Conservation (phyloP, 768 basidiomycete genomes). For the Crassisporium funariophilum region DNA sequence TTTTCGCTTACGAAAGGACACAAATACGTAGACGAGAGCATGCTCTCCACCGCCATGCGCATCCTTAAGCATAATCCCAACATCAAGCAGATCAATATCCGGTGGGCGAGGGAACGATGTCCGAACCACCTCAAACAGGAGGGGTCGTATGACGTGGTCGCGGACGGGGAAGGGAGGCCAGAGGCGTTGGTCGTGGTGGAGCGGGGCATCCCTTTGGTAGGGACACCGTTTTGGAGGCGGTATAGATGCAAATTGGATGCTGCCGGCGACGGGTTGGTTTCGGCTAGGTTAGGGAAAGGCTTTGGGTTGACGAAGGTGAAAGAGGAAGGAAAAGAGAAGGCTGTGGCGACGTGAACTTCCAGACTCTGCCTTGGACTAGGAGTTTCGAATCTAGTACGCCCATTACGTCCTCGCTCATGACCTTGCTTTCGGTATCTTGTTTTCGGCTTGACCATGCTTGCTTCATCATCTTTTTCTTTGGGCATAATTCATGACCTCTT, state of each 20-base stretch:
- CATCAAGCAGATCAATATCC: conserved; percentile 44
- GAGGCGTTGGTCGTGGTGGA: conserved; percentile 34
- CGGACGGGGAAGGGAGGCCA: conserved; percentile 23
- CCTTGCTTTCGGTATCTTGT: no score
- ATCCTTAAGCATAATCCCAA: conserved; percentile 35
- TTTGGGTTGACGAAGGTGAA: neutral
- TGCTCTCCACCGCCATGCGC: conserved; percentile 43
- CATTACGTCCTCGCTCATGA: no score
- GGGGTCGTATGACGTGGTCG: conserved; percentile 41
- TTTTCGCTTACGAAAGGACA: conserved; percentile 54
- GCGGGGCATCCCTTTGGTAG: conserved; percentile 44
- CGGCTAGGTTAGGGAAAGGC: neutral
- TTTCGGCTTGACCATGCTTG: no score
- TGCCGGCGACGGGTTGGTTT: conserved; percentile 9
- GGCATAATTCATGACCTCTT: no score
- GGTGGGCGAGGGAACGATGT: conserved; percentile 51
- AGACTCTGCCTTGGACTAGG: neutral
- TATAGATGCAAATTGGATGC: conserved; percentile 23
- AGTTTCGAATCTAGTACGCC: neutral
- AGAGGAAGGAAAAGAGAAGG: neutral
- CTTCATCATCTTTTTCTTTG: no score
- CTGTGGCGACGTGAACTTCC: neutral
- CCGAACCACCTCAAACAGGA: conserved; percentile 53
- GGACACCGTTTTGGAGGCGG: conserved; percentile 38
- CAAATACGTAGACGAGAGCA: conserved; percentile 45